These are phyloP conservation scores for Pyrenophora teres DNA, from an alignment of 2,329 filamentous ascomycete species.

Conservation along the genomic window DNA sequence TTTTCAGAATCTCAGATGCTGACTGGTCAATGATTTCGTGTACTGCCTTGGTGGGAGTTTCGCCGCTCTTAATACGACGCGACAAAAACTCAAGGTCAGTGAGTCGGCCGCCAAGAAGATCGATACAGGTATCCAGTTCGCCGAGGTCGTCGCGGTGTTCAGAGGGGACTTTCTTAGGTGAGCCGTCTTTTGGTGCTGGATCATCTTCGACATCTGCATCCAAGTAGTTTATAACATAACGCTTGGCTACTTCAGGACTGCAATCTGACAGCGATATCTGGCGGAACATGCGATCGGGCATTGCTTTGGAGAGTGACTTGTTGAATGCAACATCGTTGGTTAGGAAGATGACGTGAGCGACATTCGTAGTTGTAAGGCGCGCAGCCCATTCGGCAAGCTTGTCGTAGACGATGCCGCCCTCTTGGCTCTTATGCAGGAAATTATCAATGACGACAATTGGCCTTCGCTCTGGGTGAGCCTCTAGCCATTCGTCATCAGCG, in stretches of 20 bases:
- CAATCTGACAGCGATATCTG: conserved; percentile 86
- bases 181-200: conserved; percentile 44
- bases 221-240: conserved; percentile 85
- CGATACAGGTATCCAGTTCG: conserved; percentile 81
- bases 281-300: conserved; percentile 90
- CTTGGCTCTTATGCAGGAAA: conserved; percentile 75
- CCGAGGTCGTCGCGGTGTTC: conserved; percentile 61
- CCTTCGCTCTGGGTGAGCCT: conserved; percentile 82
- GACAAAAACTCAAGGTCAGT: conserved; percentile 94
- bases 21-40: conserved; percentile 87
- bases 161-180: conserved; percentile 52
- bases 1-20: conserved; percentile 87
- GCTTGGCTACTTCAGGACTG: conserved; percentile 79
- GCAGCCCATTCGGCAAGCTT: conserved; percentile 82
- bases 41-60: conserved; percentile 79
- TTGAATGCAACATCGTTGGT: conserved; percentile 88
- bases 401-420: conserved; percentile 55
- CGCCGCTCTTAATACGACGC: conserved; percentile 84
- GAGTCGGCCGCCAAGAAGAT: conserved; percentile 83
- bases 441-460: conserved; percentile 90
- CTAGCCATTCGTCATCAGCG: conserved; percentile 83
- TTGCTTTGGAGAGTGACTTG: conserved; percentile 81
- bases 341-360: conserved; percentile 93
- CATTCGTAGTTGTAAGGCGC: conserved; percentile 78
- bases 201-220: conserved; percentile 56